Conservation (phyloP, 306 rosid genomes). For the Bauhinia variegata region DNA sequence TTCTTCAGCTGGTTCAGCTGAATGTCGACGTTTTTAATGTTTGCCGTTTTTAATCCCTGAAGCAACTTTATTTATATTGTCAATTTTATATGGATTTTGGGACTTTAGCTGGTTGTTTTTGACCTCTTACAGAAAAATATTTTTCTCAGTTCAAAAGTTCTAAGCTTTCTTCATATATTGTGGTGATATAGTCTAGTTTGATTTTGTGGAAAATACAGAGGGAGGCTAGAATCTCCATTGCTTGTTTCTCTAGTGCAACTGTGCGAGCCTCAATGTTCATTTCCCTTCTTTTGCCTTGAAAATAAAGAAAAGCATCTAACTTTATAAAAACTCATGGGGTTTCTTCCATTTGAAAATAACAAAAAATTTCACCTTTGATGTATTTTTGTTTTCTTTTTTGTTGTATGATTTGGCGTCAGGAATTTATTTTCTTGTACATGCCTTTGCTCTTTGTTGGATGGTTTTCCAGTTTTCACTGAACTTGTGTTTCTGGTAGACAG, state of each 20-base stretch:
- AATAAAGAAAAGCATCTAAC: conserved; percentile 66
- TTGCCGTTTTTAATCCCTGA: neutral
- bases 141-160: conserved; percentile 34
- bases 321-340: conserved; percentile 20
- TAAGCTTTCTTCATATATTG: conserved; percentile 27
- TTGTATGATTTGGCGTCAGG: neutral
- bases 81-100: neutral
- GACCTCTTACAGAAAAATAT: conserved; percentile 19
- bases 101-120: neutral
- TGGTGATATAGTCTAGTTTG: conserved; percentile 1
- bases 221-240: conserved; percentile 51
- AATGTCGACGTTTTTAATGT: conserved; percentile 7
- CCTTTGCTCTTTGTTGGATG: conserved; percentile 16
- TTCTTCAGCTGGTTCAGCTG: conserved; percentile 16
- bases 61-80: neutral
- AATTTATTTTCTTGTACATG: neutral
- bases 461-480: conserved; percentile 13
- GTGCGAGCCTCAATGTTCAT: conserved; percentile 31
- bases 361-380: too few species aligned
- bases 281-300: conserved; percentile 49
- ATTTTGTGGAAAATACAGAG: conserved; percentile 33
- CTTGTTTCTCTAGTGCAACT: conserved; percentile 39
- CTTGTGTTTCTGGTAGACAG: conserved; percentile 32
- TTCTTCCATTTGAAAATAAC: conserved; percentile 2
- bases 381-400: too few species aligned